Percentiles rank a stretch among this genome's conserved stretches.
Conservation (phyloP, 768 basidiomycete genomes). For the Tricholoma terreum region DNA sequence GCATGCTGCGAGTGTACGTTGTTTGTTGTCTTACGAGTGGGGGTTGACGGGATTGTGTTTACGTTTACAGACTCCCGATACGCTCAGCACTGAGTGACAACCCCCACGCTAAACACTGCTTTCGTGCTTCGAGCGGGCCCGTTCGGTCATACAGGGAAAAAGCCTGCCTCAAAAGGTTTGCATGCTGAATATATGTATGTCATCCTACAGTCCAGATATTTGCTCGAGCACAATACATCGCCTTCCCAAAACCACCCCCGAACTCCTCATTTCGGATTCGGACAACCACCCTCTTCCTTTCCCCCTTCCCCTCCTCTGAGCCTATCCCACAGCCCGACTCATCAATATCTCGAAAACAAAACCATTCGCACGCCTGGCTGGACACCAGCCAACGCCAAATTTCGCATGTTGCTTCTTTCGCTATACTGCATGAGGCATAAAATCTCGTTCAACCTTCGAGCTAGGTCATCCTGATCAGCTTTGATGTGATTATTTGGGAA, state of each 20-base stretch:
- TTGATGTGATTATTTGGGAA: no score
- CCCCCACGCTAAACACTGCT: slow-evolving; percentile 91
- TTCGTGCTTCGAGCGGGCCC: slow-evolving; percentile 93
- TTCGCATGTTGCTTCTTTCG: slow-evolving; percentile 89
- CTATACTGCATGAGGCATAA: no score
- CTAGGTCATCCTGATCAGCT: no score
- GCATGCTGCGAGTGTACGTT: slow-evolving; percentile 73
- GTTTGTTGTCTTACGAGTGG: background rate
- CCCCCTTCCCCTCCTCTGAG: no score
- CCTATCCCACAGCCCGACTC: slow-evolving; percentile 33
- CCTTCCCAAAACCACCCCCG: slow-evolving; percentile 59
- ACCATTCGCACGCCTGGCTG: slow-evolving; percentile 71
- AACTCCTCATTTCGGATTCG: slow-evolving; percentile 90
- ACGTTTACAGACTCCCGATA: slow-evolving; percentile 52
- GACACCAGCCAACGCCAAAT: slow-evolving; percentile 96
- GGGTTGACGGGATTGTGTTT: background rate
- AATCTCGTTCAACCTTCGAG: no score
- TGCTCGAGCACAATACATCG: slow-evolving; percentile 76
- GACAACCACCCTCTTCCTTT: slow-evolving; percentile 95
- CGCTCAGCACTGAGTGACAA: slow-evolving; percentile 96
- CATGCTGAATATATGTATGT: background rate
- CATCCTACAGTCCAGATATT: slow-evolving; percentile 61
- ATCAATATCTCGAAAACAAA: slow-evolving; percentile 31
- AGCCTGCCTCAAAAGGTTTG: slow-evolving; percentile 75
- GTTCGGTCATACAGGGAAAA: slow-evolving; percentile 84